Evolutionary conservation across 768 basidiomycete species (phyloP), one percentile per base, ranked within the genome.

Genomic region (Termitomyces sp.): DNA sequence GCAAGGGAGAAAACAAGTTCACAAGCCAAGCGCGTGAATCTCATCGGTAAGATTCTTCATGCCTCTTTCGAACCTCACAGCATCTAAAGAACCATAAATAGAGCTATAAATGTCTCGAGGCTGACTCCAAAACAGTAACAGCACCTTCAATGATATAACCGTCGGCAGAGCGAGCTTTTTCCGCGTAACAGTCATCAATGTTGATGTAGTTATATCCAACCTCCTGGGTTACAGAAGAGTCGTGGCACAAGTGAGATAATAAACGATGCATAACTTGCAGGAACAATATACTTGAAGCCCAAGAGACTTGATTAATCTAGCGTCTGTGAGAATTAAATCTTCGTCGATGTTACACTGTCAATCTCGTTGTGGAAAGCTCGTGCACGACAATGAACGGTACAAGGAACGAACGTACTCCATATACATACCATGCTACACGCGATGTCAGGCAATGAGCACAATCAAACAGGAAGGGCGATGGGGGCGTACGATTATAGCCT

Each of bases 401-500:
- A 13, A 32, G 27, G 12, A 30, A 55, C 37, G 30, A 14, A 64
- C 74, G 51, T 59, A 86, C 85, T 62, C 86, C 79, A 66, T 83
- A 86, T 7, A 84, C 86, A 66, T 88, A 87, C 86, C 86, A 88
- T 6, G 86, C 86, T 87, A 42, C 5, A 36, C 2, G 33, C 27
- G 48, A 22, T 37, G 32, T 42, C 44, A 49, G 36, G 33, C 32
- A 20, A 53, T 27, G 14, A 37, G 22, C 30, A 42, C 40, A 33
- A 18, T 24, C 30, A 4, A 26, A 20, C 34, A 45, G 33, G 32
- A n/a, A n/a, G 59, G 45, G 24, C 33, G 53, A n/a, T n/a, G n/a
- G n/a, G n/a, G n/a, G n/a, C 82, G 66, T 48, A 86, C 84, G 86
- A 61, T 87, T 87, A 62, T 83, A 87, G 3, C 85, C 86, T 74